phyloP scores from a whole-genome alignment of 257 asterid genomes.

The Parsonsia alboflavescens region DNA sequence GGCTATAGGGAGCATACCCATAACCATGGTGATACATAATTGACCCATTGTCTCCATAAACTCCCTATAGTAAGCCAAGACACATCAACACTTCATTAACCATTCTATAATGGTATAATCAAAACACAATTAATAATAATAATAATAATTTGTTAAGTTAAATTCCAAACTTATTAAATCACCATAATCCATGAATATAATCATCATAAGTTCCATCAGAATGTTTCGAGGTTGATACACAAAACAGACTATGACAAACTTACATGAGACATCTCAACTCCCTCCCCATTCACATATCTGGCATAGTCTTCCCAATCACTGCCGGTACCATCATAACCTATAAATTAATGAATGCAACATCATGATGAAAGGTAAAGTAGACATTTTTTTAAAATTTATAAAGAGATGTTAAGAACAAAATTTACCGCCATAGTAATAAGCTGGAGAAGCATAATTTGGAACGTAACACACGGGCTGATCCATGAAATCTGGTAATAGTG shows the following conservation, averaged over 20 bases:
- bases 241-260: slow-evolving; percentile 12
- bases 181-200: background rate
- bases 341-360: background rate
- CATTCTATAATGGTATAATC: background rate
- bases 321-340: slow-evolving; percentile 28
- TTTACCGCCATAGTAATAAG: slow-evolving; percentile 36
- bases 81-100: background rate
- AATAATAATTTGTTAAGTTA: background rate
- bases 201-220: background rate
- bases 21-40: slow-evolving; percentile 36
- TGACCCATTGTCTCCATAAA: slow-evolving; percentile 46
- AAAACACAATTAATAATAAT: background rate
- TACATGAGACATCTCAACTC: slow-evolving; percentile 30
- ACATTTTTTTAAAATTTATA: too few relatives aligned
- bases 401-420: background rate
- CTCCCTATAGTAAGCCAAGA: slow-evolving; percentile 23
- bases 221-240: background rate
- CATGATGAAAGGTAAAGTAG: background rate
- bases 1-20: slow-evolving; percentile 44
- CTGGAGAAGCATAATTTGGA: slow-evolving; percentile 37
- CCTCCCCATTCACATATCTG: slow-evolving; percentile 23
- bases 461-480: slow-evolving; percentile 27
- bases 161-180: background rate
- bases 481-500: slow-evolving; percentile 28
- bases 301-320: slow-evolving; percentile 46